phyloP scores from a whole-genome alignment of 2,329 filamentous ascomycete genomes.

The Furcasterigmium furcatum region DNA sequence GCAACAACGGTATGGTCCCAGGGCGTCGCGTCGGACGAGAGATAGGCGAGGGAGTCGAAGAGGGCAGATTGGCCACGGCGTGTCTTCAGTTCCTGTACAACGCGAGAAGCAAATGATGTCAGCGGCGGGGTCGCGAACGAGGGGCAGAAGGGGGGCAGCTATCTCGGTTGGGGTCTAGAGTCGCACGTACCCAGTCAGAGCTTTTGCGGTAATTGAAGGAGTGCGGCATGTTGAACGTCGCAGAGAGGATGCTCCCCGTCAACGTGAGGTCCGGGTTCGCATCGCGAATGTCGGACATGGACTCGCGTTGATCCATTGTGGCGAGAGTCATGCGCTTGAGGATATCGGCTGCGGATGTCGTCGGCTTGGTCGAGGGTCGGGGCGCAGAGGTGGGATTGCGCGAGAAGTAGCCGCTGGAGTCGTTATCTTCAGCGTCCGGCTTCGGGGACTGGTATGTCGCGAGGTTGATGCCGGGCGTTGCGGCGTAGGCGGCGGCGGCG shows the following conservation, averaged over 20 bases:
- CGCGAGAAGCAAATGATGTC: conserved; percentile 2
- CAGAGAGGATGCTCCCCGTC: conserved; percentile 65
- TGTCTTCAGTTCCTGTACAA: conserved; percentile 63
- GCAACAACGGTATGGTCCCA: conserved; percentile 94
- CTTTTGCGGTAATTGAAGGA: conserved; percentile 55
- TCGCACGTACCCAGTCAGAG: conserved; percentile 61
- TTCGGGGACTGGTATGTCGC: conserved; percentile 15
- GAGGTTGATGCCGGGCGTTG: conserved; percentile 23
- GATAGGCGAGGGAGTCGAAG: conserved; percentile 85
- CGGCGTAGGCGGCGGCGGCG: conserved; percentile 16
- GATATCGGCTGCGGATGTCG: conserved; percentile 29
- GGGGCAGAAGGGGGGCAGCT: not conserved
- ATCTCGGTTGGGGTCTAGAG: not conserved
- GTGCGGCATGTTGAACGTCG: conserved; percentile 62
- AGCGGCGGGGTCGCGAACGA: conserved; percentile 3
- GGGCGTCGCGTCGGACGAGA: conserved; percentile 76
- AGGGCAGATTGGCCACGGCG: conserved; percentile 87
- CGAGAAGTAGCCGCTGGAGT: conserved; percentile 18
- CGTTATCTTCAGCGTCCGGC: conserved; percentile 8
- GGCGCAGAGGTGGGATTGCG: not conserved
- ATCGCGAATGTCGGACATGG: conserved; percentile 51
- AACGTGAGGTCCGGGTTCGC: conserved; percentile 55
- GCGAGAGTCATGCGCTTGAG: conserved; percentile 39
- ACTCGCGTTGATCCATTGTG: conserved; percentile 43
- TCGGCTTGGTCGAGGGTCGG: conserved; percentile 6